A percentile compares a stretch with the other conserved stretches of the same genome.
These are phyloP conservation scores for Geranomyces michiganensis DNA, from an alignment of 192 early-diverging fungal species.

Conservation along the genomic window DNA sequence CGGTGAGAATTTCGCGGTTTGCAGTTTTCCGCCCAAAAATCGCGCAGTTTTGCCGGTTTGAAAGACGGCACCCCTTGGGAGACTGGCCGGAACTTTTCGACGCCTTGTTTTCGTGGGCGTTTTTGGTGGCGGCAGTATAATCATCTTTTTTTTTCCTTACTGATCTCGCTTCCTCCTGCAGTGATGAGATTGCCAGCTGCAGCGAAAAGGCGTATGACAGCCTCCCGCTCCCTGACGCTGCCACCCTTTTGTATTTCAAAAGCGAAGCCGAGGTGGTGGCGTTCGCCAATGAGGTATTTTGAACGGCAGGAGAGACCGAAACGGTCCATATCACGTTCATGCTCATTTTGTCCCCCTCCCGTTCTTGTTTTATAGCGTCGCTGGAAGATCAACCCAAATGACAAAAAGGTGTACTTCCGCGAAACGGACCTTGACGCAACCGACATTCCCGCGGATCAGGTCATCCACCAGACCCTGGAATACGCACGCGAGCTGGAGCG, in stretches of 20 bases:
- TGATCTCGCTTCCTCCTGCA: slow-evolving; percentile 24
- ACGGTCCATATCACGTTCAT: too few relatives aligned
- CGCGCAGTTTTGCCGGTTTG: too few relatives aligned
- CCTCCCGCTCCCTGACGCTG: slow-evolving; percentile 86
- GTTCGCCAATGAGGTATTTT: slow-evolving; percentile 87
- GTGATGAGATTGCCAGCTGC: slow-evolving; percentile 95
- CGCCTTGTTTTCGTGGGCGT: too few relatives aligned
- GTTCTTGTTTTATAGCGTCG: slow-evolving; percentile 53
- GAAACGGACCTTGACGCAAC: slow-evolving; percentile 60
- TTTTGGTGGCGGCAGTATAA: too few relatives aligned
- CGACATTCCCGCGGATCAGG: slow-evolving; percentile 79
- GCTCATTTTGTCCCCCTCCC: background rate
- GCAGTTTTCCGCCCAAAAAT: too few relatives aligned
- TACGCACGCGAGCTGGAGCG: slow-evolving; percentile 96
- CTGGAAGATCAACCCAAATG: slow-evolving; percentile 81
- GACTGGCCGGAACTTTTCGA: too few relatives aligned
- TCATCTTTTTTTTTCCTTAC: too few relatives aligned
- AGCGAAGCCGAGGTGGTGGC: slow-evolving; percentile 76
- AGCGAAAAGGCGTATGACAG: slow-evolving; percentile 90
- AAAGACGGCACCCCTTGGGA: too few relatives aligned
- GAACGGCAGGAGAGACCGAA: too few relatives aligned
- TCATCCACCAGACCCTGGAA: slow-evolving; percentile 80
- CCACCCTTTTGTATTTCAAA: slow-evolving; percentile 89
- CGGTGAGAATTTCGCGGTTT: slow-evolving; percentile 65
- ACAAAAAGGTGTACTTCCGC: slow-evolving; percentile 80